These are phyloP conservation scores for Cercospora beticola DNA, from an alignment of 2,329 filamentous ascomycete genomes.

Conservation along the genomic window DNA sequence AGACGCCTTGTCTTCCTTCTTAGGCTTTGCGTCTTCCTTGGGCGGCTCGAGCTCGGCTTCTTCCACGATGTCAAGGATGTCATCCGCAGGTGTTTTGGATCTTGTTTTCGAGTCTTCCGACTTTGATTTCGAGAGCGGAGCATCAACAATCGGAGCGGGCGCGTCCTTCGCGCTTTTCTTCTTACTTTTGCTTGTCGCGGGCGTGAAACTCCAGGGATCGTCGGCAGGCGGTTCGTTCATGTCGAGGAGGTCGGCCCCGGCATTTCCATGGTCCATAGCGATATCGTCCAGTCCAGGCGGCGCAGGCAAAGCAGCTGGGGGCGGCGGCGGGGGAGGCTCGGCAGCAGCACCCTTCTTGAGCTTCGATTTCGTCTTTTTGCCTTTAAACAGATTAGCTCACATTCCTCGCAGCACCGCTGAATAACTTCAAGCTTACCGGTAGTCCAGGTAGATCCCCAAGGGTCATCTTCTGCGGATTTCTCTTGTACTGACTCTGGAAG, in stretches of 20 bases:
- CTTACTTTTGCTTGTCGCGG: conserved; percentile 42
- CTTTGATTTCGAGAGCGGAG: conserved; percentile 38
- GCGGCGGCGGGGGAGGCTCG: conserved; percentile 34
- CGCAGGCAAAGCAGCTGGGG: conserved; percentile 27
- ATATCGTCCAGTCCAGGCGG: conserved; percentile 30
- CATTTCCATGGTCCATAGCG: conserved; percentile 40
- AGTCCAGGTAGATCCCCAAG: conserved; percentile 28
- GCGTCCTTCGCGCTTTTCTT: conserved; percentile 33
- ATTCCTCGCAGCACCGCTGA: conserved; percentile 2
- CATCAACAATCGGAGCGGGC: conserved; percentile 36
- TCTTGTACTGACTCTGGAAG: conserved; percentile 44
- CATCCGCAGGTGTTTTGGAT: conserved; percentile 31
- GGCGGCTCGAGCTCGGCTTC: conserved; percentile 29
- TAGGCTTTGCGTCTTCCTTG: background rate
- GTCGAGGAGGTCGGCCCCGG: conserved; percentile 27
- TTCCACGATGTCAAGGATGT: conserved; percentile 28
- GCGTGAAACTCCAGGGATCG: conserved; percentile 33
- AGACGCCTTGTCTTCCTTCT: conserved; percentile 45
- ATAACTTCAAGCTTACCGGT: conserved; percentile 18
- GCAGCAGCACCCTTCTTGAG: conserved; percentile 54
- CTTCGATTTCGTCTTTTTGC: conserved; percentile 55
- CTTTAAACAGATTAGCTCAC: conserved; percentile 33
- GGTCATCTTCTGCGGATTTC: conserved; percentile 39
- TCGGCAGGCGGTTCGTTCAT: conserved; percentile 27
- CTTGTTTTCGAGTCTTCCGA: conserved; percentile 34